A percentile compares a stretch with the other conserved stretches of the same genome.
phyloP scores from a whole-genome alignment of 2,329 filamentous ascomycete species.

The Tolypocladium ovalisporum region DNA sequence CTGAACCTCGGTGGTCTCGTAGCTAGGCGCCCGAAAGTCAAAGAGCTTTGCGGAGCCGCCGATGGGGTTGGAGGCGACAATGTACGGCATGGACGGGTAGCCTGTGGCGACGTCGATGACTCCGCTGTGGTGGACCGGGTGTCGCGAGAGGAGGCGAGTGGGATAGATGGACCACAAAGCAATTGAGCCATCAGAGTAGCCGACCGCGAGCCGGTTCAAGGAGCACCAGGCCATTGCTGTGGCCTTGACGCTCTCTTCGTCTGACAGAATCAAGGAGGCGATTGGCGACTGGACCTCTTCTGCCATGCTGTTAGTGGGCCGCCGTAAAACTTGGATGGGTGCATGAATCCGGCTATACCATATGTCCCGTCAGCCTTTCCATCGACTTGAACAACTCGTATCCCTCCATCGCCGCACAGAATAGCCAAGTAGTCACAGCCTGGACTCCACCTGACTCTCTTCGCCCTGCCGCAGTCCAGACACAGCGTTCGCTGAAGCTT shows the following conservation, averaged over 20 bases:
- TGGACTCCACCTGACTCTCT: conserved; percentile 43
- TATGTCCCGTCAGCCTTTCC: conserved; percentile 22
- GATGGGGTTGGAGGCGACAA: conserved; percentile 43
- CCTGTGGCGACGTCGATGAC: conserved; percentile 44
- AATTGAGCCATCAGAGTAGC: conserved; percentile 45
- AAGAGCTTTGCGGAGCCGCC: conserved; percentile 41
- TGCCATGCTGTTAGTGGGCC: conserved; percentile 16
- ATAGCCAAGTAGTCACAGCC: conserved; percentile 35
- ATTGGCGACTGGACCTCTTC: conserved; percentile 34
- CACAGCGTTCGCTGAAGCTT: conserved; percentile 33
- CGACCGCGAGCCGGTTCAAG: conserved; percentile 42
- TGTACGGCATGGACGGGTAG: conserved; percentile 44
- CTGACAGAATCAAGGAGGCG: conserved; percentile 30
- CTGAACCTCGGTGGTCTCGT: conserved; percentile 42
- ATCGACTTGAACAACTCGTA: conserved; percentile 32
- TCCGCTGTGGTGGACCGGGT: conserved; percentile 40
- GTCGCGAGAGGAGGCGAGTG: conserved; percentile 34
- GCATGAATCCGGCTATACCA: conserved; percentile 21
- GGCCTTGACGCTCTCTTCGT: conserved; percentile 36
- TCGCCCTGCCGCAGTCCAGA: conserved; percentile 38
- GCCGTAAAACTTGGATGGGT: not conserved
- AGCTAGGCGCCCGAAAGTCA: conserved; percentile 40
- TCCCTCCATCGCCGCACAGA: conserved; percentile 38
- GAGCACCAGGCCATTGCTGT: conserved; percentile 45
- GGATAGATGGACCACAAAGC: conserved; percentile 46